A percentile compares a stretch with the other conserved stretches of the same genome.
Evolutionary conservation across 2,329 filamentous ascomycete genomes (phyloP).

Genomic region (Epichloe coenophiala): DNA sequence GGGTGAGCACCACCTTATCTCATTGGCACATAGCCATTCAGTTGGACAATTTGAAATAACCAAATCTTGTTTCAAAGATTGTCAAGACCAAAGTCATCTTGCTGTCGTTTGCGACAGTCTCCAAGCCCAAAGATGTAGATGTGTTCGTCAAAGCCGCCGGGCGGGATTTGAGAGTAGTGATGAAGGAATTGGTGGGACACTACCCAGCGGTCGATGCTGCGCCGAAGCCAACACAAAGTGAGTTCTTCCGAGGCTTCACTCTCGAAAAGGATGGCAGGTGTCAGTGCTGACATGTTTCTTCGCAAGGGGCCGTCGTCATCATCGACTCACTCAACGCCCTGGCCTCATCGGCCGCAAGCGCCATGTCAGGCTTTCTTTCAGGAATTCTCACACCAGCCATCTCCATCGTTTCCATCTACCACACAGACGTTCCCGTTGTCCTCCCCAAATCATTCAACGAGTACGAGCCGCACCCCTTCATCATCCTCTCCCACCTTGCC

Average conservation of each 20-base stretch:
- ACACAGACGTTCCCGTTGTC: conserved; percentile 59
- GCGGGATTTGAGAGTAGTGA: conserved; percentile 42
- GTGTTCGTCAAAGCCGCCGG: conserved; percentile 51
- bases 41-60: not conserved
- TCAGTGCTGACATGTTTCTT: not conserved
- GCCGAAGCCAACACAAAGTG: conserved; percentile 28
- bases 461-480: conserved; percentile 57
- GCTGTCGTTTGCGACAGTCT: conserved; percentile 64
- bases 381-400: conserved; percentile 50
- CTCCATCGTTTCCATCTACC: conserved; percentile 69
- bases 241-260: conserved; percentile 10
- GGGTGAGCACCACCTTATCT: conserved; percentile 30
- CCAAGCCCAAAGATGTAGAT: conserved; percentile 50
- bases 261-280: no score
- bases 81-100: conserved; percentile 59
- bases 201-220: conserved; percentile 27
- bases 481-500: conserved; percentile 69
- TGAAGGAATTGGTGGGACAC: conserved; percentile 44
- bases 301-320: conserved; percentile 56
- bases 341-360: conserved; percentile 35
- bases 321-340: conserved; percentile 69
- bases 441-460: conserved; percentile 29
- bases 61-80: conserved; percentile 20
- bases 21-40: not conserved
- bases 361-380: conserved; percentile 56